Evolutionary conservation across 2,329 filamentous ascomycete species (phyloP).

Genomic region (Hortaea werneckii): DNA sequence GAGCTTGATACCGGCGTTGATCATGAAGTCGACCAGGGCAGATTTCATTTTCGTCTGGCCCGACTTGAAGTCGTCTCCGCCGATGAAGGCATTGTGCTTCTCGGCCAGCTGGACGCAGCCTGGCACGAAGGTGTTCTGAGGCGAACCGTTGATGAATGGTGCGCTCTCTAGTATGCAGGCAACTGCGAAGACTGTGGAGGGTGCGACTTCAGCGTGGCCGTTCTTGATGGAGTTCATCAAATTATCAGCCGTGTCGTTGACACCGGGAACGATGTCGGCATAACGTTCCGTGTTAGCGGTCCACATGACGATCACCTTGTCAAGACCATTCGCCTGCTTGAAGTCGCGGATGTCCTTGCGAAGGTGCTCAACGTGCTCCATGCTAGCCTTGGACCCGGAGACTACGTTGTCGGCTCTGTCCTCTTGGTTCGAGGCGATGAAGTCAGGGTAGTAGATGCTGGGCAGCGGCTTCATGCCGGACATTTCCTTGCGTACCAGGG

Average conservation of each 20-base stretch:
- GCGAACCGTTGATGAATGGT: conserved; percentile 98
- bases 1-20: conserved; percentile 97
- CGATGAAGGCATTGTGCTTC: conserved; percentile 79
- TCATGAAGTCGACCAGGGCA: conserved; percentile 93
- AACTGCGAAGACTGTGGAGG: conserved; percentile 91
- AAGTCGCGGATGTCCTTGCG: conserved; percentile 90
- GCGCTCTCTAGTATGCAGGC: conserved; percentile 81
- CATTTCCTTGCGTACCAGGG: conserved; percentile 88
- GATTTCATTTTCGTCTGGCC: conserved; percentile 99
- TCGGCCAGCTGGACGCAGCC: conserved; percentile 84
- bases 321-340: conserved; percentile 72
- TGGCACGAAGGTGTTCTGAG: conserved; percentile 97
- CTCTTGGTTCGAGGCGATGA: conserved; percentile 97
- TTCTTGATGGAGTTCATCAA: conserved; percentile 75
- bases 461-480: conserved; percentile 75
- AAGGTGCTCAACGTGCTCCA: conserved; percentile 83
- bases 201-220: conserved; percentile 84
- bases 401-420: conserved; percentile 89
- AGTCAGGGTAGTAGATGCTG: conserved; percentile 97
- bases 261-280: conserved; percentile 72
- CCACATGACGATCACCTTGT: conserved; percentile 97
- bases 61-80: conserved; percentile 98
- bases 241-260: conserved; percentile 96
- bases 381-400: conserved; percentile 71
- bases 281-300: conserved; percentile 98